Percentiles rank a stretch among this genome's conserved stretches.
Conservation (phyloP, 371 early-diverging fungal genomes). For the Saksenaea vasiformis region DNA sequence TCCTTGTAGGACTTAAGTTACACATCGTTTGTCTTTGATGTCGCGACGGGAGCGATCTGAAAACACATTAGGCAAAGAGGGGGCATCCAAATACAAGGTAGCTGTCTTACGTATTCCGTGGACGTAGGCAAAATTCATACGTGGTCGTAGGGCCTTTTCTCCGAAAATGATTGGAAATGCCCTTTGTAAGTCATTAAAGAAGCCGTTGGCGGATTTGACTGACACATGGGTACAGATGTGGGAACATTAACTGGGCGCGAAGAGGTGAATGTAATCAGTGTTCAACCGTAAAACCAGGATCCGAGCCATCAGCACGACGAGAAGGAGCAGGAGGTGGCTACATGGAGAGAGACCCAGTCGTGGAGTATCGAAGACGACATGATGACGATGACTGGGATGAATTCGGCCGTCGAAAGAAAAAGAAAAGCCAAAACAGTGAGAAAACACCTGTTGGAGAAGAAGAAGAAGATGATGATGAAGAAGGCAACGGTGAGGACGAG, state of each 20-base stretch:
- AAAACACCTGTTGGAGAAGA: not conserved
- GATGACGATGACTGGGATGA: constrained; percentile 39
- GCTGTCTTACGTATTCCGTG: not conserved
- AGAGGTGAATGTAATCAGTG: constrained; percentile 32
- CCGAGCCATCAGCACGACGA: constrained; percentile 21
- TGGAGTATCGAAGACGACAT: constrained; percentile 25
- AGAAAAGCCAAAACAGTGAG: constrained; percentile 12
- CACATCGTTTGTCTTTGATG: not conserved
- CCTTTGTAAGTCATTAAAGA: constrained; percentile 12
- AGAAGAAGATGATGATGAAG: not conserved
- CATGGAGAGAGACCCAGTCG: constrained; percentile 32
- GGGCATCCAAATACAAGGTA: constrained; percentile 24
- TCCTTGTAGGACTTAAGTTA: too few species aligned
- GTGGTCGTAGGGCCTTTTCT: constrained; percentile 28
- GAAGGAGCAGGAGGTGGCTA: constrained; percentile 40
- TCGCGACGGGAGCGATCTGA: constrained; percentile 15
- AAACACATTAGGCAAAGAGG: constrained; percentile 17
- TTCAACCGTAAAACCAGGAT: constrained; percentile 28
- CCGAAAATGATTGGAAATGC: constrained; percentile 37
- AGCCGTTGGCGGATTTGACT: not conserved
- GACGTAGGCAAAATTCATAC: constrained; percentile 1
- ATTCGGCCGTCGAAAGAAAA: constrained; percentile 30
- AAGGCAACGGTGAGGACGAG: constrained; percentile 14
- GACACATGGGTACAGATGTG: constrained; percentile 16
- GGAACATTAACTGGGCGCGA: constrained; percentile 38